These are phyloP conservation scores for Ascochyta rabiei DNA, from an alignment of 2,329 filamentous ascomycete genomes.

Conservation along the genomic window DNA sequence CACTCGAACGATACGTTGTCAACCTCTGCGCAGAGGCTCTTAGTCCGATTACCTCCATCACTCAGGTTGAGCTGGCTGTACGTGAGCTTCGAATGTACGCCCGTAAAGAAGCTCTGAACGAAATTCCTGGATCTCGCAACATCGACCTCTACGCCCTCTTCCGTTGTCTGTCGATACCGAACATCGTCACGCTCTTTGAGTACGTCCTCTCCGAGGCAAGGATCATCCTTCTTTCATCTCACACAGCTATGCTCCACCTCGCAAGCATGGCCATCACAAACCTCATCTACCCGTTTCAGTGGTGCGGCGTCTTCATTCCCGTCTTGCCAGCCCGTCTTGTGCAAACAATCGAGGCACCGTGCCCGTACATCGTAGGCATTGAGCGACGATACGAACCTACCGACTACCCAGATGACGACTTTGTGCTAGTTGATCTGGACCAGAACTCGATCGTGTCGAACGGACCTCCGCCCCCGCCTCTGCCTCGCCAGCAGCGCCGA, in stretches of 20 bases:
- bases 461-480: conserved; percentile 70
- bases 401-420: conserved; percentile 91
- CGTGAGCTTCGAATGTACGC: conserved; percentile 91
- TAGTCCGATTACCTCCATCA: conserved; percentile 89
- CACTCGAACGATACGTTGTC: conserved; percentile 93
- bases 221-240: conserved; percentile 94
- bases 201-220: conserved; percentile 91
- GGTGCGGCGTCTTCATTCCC: conserved; percentile 94
- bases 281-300: conserved; percentile 87
- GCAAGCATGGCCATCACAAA: conserved; percentile 86
- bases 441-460: conserved; percentile 89
- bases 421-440: conserved; percentile 92
- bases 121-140: conserved; percentile 88
- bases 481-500: conserved; percentile 86
- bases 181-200: conserved; percentile 91
- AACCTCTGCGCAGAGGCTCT: conserved; percentile 96
- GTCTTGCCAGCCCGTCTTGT: conserved; percentile 85
- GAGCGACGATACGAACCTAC: conserved; percentile 88
- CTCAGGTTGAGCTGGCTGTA: conserved; percentile 89
- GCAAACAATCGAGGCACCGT: conserved; percentile 90
- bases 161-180: conserved; percentile 84
- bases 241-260: conserved; percentile 94
- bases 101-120: conserved; percentile 89
- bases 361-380: conserved; percentile 95
- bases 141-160: conserved; percentile 94